A percentile compares a stretch with the other conserved stretches of the same genome.
Evolutionary conservation across 2,329 filamentous ascomycete species (phyloP).

Genomic region (Paracoccidioides lutzii): DNA sequence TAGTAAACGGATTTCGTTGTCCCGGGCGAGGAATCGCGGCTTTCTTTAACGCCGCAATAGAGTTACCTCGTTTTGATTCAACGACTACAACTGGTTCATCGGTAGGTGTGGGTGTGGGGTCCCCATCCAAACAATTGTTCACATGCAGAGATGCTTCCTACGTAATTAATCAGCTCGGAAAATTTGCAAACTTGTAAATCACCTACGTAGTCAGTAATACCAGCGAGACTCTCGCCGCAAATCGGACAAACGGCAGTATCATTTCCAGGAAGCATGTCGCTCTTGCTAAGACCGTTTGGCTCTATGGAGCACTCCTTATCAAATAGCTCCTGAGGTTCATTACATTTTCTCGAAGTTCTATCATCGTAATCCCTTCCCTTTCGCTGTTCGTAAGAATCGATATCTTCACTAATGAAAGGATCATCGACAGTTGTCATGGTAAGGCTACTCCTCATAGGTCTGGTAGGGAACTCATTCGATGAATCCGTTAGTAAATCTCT

Average conservation of each 20-base stretch:
- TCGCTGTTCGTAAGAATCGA: not conserved
- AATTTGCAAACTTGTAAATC: not conserved
- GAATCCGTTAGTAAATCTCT: conserved; percentile 21
- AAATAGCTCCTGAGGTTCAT: not conserved
- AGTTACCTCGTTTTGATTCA: conserved; percentile 10
- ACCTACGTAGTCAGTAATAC: conserved; percentile 34
- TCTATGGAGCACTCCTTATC: conserved; percentile 17
- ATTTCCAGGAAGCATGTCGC: conserved; percentile 36
- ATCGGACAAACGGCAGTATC: conserved; percentile 54
- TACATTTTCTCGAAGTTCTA: not conserved
- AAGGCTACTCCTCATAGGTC: too few relatives aligned
- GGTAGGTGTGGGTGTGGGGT: conserved; percentile 42
- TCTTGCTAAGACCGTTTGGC: conserved; percentile 12
- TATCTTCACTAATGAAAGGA: not conserved
- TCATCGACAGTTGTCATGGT: not conserved
- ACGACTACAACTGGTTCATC: conserved; percentile 10
- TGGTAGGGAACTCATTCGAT: not conserved
- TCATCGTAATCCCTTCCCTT: not conserved
- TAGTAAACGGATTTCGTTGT: conserved; percentile 63
- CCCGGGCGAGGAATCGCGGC: conserved; percentile 62
- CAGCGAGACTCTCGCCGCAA: conserved; percentile 53
- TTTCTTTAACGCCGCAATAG: conserved; percentile 48
- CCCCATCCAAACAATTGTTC: conserved; percentile 83
- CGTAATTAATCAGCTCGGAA: conserved; percentile 14
- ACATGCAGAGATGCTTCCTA: conserved; percentile 73